phyloP scores from a whole-genome alignment of 768 basidiomycete species.

The Boletus subcaerulescens region DNA sequence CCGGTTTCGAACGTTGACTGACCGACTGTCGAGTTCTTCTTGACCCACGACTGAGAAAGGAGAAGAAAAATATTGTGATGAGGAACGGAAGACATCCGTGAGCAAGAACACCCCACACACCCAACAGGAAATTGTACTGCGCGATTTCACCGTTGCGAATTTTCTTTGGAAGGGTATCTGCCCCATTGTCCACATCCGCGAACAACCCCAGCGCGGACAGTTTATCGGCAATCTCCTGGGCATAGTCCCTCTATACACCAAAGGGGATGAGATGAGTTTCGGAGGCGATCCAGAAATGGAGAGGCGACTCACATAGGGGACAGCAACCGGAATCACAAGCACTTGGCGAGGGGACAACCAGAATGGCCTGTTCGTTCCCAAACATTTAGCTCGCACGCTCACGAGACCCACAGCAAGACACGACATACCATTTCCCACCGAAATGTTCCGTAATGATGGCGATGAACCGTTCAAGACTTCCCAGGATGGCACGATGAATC shows the following conservation, averaged over 20 bases:
- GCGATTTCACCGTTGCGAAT: conserved; percentile 96
- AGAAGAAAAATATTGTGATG: neutral
- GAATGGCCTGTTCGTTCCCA: conserved; percentile 69
- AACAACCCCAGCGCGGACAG: conserved; percentile 72
- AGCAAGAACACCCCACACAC: conserved; percentile 43
- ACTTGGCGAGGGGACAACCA: conserved; percentile 98
- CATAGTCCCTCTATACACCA: conserved; percentile 76
- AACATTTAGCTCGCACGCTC: neutral
- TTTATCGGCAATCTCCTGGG: conserved; percentile 69
- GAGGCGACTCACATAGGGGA: conserved; percentile 66
- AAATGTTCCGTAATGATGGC: conserved; percentile 97
- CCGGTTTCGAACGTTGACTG: conserved; percentile 94
- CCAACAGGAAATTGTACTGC: conserved; percentile 97
- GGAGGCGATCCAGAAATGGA: neutral
- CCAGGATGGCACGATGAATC: conserved; percentile 95
- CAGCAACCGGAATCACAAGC: conserved; percentile 89
- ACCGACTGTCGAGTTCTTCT: conserved; percentile 79
- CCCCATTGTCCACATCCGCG: conserved; percentile 89
- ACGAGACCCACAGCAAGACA: neutral
- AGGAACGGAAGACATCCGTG: neutral
- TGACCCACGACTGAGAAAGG: conserved; percentile 79
- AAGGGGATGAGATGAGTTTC: conserved; percentile 4
- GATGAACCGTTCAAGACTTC: conserved; percentile 92
- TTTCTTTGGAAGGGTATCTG: conserved; percentile 94
- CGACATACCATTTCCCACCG: conserved; percentile 87